Evolutionary conservation across 2,329 filamentous ascomycete genomes (phyloP).

Genomic region (Clarireedia homoeocarpa): DNA sequence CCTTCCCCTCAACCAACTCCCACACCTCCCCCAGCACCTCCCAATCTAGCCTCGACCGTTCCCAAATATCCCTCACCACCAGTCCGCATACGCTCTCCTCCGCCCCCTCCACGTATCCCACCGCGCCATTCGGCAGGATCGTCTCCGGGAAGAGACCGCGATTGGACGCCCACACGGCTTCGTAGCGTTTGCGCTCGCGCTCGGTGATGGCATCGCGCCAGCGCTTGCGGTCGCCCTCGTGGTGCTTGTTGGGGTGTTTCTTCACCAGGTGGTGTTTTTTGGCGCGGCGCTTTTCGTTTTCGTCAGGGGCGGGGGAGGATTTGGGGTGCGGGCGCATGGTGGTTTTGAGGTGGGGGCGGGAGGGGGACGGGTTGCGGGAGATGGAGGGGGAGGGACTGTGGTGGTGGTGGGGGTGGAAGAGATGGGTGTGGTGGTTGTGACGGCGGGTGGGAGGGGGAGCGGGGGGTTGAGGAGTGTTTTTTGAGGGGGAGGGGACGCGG

Average conservation of each 20-base stretch:
- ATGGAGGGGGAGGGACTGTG: slow-evolving; percentile 16
- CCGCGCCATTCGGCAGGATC: slow-evolving; percentile 67
- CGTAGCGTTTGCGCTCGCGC: slow-evolving; percentile 70
- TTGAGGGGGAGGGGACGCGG: slow-evolving; percentile 36
- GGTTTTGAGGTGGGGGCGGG: background rate
- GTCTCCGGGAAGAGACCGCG: slow-evolving; percentile 52
- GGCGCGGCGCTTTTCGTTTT: slow-evolving; percentile 49
- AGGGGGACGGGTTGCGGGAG: background rate
- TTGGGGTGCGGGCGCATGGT: background rate
- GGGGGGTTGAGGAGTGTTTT: slow-evolving; percentile 12
- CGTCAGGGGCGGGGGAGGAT: background rate
- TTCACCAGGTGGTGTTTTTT: slow-evolving; percentile 51
- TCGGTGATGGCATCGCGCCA: slow-evolving; percentile 71
- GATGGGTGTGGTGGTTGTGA: slow-evolving; percentile 32
- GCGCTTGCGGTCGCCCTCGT: slow-evolving; percentile 65
- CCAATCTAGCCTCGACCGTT: slow-evolving; percentile 55
- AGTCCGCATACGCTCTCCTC: slow-evolving; percentile 38
- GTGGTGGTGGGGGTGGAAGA: slow-evolving; percentile 25
- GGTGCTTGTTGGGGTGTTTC: slow-evolving; percentile 64
- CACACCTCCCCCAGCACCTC: slow-evolving; percentile 70
- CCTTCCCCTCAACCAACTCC: slow-evolving; percentile 62
- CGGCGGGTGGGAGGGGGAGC: slow-evolving; percentile 26
- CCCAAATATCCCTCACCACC: slow-evolving; percentile 64
- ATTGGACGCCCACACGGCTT: slow-evolving; percentile 80
- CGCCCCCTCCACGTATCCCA: slow-evolving; percentile 59